A percentile compares a stretch with the other conserved stretches of the same genome.
phyloP scores from a whole-genome alignment of 2,329 filamentous ascomycete genomes.

The Nemania diffusa region DNA sequence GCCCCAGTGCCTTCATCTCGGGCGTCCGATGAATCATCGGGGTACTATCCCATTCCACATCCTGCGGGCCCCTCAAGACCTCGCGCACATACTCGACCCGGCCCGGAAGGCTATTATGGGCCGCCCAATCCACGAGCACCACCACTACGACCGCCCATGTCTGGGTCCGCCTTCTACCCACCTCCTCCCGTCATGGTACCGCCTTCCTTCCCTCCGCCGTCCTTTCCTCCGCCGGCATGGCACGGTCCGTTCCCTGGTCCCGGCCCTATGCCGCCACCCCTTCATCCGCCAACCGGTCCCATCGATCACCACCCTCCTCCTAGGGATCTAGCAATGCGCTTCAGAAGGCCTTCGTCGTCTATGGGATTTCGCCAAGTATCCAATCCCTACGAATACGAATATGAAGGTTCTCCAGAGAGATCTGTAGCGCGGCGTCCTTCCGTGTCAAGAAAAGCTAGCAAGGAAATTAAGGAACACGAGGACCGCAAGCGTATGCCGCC shows the following conservation, averaged over 20 bases:
- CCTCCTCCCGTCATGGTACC: constrained; percentile 46
- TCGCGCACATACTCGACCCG: constrained; percentile 55
- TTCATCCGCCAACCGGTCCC: constrained; percentile 36
- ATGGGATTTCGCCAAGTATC: constrained; percentile 54
- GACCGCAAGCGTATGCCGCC: constrained; percentile 63
- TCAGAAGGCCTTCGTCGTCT: constrained; percentile 52
- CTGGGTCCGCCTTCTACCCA: constrained; percentile 52
- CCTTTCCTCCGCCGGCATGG: constrained; percentile 35
- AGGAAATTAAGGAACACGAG: constrained; percentile 57
- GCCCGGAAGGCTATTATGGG: constrained; percentile 54
- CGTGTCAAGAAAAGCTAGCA: constrained; percentile 50
- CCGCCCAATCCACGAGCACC: constrained; percentile 37
- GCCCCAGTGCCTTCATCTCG: constrained; percentile 49
- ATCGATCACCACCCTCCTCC: constrained; percentile 36
- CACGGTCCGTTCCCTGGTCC: constrained; percentile 35
- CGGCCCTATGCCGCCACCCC: constrained; percentile 36
- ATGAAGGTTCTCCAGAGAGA: constrained; percentile 53
- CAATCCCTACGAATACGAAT: constrained; percentile 56
- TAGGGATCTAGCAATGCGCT: constrained; percentile 44
- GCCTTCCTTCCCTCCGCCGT: constrained; percentile 39
- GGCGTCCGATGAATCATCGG: constrained; percentile 51
- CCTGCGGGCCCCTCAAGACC: constrained; percentile 52
- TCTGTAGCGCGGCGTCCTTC: constrained; percentile 57
- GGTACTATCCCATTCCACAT: constrained; percentile 54
- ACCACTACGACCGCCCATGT: constrained; percentile 49